Conservation (phyloP, 495 filamentous ascomycete species). For the Annulohypoxylon nitens region DNA sequence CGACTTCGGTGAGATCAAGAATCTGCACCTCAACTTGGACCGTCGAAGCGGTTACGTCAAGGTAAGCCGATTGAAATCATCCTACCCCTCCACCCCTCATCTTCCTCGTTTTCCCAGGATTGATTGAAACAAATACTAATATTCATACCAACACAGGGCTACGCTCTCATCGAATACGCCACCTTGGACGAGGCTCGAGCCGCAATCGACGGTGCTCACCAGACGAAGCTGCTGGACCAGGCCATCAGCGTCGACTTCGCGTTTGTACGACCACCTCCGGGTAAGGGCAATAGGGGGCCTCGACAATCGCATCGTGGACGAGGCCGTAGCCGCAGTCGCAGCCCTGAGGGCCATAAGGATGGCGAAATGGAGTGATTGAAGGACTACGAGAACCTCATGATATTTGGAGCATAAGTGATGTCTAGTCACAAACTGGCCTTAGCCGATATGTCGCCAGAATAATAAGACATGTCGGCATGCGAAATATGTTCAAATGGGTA, state of each 20-base stretch:
- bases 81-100: neutral
- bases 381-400: neutral
- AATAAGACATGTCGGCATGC: constrained; percentile 54
- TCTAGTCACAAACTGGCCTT: constrained; percentile 39
- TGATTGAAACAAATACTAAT: neutral
- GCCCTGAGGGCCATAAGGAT: constrained; percentile 55
- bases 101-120: neutral
- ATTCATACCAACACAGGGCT: constrained; percentile 71
- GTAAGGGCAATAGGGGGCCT: constrained; percentile 67
- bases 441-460: constrained; percentile 56
- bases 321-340: constrained; percentile 61
- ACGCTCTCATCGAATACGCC: constrained; percentile 92
- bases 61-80: constrained; percentile 63
- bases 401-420: constrained; percentile 14
- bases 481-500: constrained; percentile 47
- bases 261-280: constrained; percentile 92
- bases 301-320: constrained; percentile 62
- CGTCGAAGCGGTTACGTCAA: constrained; percentile 97
- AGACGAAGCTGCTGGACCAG: constrained; percentile 89
- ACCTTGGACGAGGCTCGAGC: constrained; percentile 87
- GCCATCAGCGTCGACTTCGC: constrained; percentile 94
- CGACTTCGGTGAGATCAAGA: constrained; percentile 98
- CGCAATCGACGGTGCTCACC: constrained; percentile 86
- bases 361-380: constrained; percentile 46
- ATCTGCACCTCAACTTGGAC: constrained; percentile 94